Evolutionary conservation across 2,329 filamentous ascomycete genomes (phyloP).

Genomic region (Ascochyta pisi): DNA sequence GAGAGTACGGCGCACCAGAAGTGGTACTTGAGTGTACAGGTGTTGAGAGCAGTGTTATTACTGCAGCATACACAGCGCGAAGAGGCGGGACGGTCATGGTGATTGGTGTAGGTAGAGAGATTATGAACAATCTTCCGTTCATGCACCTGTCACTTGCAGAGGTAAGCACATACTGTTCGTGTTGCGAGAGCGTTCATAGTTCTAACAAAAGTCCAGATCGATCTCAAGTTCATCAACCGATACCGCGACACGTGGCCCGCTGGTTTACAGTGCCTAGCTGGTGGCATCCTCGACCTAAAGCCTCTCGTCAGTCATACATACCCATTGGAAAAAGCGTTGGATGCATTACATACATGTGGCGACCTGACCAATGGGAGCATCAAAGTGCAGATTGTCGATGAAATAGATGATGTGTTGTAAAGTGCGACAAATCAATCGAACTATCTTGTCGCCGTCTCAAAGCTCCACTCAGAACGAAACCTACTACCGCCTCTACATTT

Average conservation of each 20-base stretch:
- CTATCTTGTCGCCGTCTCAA: background rate
- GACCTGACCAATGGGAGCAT: conserved; percentile 63
- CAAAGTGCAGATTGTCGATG: conserved; percentile 67
- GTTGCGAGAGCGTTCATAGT: background rate
- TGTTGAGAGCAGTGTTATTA: conserved; percentile 67
- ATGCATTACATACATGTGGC: conserved; percentile 62
- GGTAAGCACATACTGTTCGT: conserved; percentile 43
- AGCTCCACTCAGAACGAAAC: background rate
- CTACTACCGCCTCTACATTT: background rate
- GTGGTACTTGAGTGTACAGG: conserved; percentile 71
- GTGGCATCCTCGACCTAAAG: conserved; percentile 67
- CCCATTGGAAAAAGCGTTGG: conserved; percentile 66
- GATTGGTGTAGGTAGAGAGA: conserved; percentile 67
- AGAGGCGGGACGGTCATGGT: conserved; percentile 68
- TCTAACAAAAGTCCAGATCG: conserved; percentile 56
- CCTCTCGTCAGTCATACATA: conserved; percentile 69
- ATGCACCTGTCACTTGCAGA: conserved; percentile 71
- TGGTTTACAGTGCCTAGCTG: conserved; percentile 66
- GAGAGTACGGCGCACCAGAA: conserved; percentile 64
- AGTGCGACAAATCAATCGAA: background rate
- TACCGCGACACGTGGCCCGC: conserved; percentile 74
- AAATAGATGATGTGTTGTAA: conserved; percentile 37
- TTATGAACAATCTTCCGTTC: conserved; percentile 71
- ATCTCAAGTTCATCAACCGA: conserved; percentile 73
- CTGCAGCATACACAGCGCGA: conserved; percentile 63